Conservation (phyloP, 192 early-diverging fungal species). For the Mortierella claussenii region DNA sequence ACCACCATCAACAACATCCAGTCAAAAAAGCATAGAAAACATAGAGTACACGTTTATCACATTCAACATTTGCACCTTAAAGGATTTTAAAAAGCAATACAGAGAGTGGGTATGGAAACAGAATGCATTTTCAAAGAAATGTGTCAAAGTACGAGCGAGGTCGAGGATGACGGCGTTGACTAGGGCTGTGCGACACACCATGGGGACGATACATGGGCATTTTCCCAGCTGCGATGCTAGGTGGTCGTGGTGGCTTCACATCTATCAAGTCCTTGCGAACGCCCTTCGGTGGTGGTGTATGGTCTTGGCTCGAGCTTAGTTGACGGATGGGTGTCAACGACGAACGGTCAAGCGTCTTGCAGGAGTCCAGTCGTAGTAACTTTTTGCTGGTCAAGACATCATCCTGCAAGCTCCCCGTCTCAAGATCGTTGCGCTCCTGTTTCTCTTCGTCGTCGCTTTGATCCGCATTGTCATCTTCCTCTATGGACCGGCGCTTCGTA, state of each 20-base stretch:
- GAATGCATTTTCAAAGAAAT: no score
- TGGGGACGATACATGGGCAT: conserved; percentile 10
- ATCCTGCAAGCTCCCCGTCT: background rate
- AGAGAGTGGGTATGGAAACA: background rate
- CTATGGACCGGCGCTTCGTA: background rate
- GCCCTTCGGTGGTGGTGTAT: conserved; percentile 17
- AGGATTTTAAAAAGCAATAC: background rate
- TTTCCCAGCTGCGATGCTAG: background rate
- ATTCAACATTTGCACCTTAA: background rate
- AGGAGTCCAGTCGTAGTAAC: background rate
- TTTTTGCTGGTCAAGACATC: background rate
- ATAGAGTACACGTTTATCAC: background rate
- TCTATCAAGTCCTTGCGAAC: background rate
- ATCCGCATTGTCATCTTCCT: background rate
- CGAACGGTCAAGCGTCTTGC: background rate
- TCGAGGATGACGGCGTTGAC: background rate
- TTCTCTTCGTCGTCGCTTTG: background rate
- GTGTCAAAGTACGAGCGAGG: background rate
- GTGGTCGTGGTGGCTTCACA: conserved; percentile 10
- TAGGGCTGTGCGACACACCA: background rate
- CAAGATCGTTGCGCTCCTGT: background rate
- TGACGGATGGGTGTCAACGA: background rate
- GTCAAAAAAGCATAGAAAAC: background rate
- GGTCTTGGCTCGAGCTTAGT: background rate
- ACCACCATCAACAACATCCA: background rate